Base-by-base conservation (phyloP, 1,284 basidiomycete species). In the Naganishia albida region DNA sequence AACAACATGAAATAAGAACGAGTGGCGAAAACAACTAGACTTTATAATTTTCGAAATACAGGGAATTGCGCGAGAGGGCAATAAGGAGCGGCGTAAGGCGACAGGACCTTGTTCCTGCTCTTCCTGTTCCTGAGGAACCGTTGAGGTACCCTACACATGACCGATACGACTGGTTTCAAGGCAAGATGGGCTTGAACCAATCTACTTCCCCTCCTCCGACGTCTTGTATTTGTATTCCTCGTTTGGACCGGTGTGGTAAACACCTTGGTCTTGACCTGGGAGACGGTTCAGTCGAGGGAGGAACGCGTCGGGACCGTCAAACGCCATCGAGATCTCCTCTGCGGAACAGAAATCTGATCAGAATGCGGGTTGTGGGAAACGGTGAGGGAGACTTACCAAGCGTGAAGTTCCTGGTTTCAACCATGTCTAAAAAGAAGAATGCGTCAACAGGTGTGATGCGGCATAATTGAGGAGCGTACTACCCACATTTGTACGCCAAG, bases 381-480 rank as follows among this genome's bases (percentile, higher is more conserved):
- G 26, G 49, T 51, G 12, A n/a, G 28, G 30, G 16, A 4, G 16
- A n/a, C 49, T 34, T 51, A 51, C 49, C 79, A 49, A 80, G 75
- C 3, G 78, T 79, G 70, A 74, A 76, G 12, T 75, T 74, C 44
- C 71, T 69, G 28, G 76, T 78, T 66, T 80, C 78, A 56, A 78
- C 76, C 77, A 79, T 79, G 73, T 70, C 70, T 73, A 65, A 13
- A 16, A 18, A 23, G 26, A 54, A 34, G 49, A 23, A 20, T 7
- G 16, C 72, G 30, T 48, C 62, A 50, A 16, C 20, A 48, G 26
- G 13, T 42, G 48, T 34, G 15, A n/a, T 30, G 54, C 12, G 15
- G 26, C 3, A 44, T n/a, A 25, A 30, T 25, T 6, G 43, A 30
- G 6, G 15, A 23, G 30, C 25, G 15, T 15, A 13, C 43, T 4